Percentiles rank a stretch among this genome's conserved stretches.
Evolutionary conservation across 2,329 filamentous ascomycete genomes (phyloP).

Genomic region (Tolypocladium paradoxum): DNA sequence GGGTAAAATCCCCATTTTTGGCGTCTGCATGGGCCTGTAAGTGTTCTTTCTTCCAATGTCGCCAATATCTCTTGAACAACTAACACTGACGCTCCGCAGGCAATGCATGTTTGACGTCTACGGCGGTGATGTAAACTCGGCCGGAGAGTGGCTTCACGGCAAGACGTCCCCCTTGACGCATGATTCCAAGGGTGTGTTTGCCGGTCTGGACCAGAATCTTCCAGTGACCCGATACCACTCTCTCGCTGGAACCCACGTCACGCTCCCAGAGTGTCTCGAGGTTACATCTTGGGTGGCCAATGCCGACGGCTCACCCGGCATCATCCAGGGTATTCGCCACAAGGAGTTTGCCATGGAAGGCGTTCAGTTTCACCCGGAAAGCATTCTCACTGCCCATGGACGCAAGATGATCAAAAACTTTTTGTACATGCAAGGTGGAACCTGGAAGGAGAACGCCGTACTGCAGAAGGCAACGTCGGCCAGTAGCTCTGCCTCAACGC

Average conservation of each 20-base stretch:
- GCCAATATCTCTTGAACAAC: neutral
- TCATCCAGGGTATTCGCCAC: constrained; percentile 96
- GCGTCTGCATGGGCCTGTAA: constrained; percentile 97
- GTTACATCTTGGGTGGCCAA: constrained; percentile 81
- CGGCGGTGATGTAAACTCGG: constrained; percentile 81
- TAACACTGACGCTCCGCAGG: constrained; percentile 25
- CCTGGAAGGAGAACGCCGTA: constrained; percentile 72
- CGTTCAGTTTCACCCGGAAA: constrained; percentile 96
- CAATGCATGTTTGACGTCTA: constrained; percentile 96
- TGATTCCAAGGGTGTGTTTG: constrained; percentile 86
- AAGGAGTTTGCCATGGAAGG: constrained; percentile 87
- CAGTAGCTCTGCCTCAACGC: constrained; percentile 13
- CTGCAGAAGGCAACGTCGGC: constrained; percentile 32
- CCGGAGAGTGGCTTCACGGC: constrained; percentile 92
- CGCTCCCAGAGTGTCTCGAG: constrained; percentile 75
- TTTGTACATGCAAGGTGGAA: constrained; percentile 74
- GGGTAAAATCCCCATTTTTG: constrained; percentile 88
- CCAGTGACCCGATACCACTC: constrained; percentile 95
- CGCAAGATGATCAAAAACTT: constrained; percentile 90
- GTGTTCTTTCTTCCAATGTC: constrained; percentile 18
- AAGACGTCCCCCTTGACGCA: constrained; percentile 90
- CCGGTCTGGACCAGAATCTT: constrained; percentile 65
- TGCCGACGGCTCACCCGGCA: constrained; percentile 65
- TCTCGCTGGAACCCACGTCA: constrained; percentile 80
- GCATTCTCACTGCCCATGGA: constrained; percentile 84